A percentile compares a stretch with the other conserved stretches of the same genome.
phyloP scores from a whole-genome alignment of 768 basidiomycete genomes.

The Flagelloscypha sp. region DNA sequence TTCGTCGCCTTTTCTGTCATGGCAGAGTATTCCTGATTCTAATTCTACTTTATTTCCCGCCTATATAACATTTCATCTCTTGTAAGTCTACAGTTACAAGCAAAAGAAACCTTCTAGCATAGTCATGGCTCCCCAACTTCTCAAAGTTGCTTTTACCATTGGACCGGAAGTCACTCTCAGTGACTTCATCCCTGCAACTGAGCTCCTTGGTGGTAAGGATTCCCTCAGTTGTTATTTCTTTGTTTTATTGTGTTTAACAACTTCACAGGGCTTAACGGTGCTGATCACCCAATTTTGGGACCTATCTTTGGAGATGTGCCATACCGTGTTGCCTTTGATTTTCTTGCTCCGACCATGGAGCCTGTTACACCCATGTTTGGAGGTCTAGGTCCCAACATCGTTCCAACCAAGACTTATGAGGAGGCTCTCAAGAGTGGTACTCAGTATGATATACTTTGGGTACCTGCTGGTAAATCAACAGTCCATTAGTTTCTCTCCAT shows the following conservation, averaged over 20 bases:
- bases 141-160: constrained; percentile 15
- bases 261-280: constrained; percentile 6
- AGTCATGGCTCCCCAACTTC: constrained; percentile 4
- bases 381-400: constrained; percentile 5
- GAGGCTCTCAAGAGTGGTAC: constrained; percentile 12
- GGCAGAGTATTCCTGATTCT: too few relatives aligned
- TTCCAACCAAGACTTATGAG: constrained; percentile 18
- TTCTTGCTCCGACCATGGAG: constrained; percentile 15
- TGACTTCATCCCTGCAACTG: constrained; percentile 14
- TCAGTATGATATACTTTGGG: constrained; percentile 22
- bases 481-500: background rate
- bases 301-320: constrained; percentile 4
- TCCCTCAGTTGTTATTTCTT: too few relatives aligned
- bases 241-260: background rate
- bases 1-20: too few relatives aligned
- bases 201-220: constrained; percentile 12
- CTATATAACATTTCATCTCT: too few relatives aligned
- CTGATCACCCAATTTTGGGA: background rate
- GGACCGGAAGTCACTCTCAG: constrained; percentile 12
- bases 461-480: constrained; percentile 19
- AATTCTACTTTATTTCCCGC: too few relatives aligned
- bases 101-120: too few relatives aligned
- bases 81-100: too few relatives aligned
- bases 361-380: constrained; percentile 11
- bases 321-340: constrained; percentile 13